Conservation (phyloP, 2,329 filamentous ascomycete genomes). For the Phoma sp. region DNA sequence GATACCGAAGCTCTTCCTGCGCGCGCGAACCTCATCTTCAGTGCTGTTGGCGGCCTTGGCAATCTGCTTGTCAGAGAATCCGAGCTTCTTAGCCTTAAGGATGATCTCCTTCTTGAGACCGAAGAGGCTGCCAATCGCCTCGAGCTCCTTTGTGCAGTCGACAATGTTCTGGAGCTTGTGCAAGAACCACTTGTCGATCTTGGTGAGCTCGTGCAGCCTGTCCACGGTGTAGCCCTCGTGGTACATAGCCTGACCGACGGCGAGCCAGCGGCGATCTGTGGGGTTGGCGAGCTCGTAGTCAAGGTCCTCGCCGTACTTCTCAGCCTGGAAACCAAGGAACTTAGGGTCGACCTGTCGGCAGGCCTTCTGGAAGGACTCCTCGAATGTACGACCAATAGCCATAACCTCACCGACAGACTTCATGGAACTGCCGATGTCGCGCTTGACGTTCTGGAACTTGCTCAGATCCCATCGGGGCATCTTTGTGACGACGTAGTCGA, state of each 20-base stretch:
- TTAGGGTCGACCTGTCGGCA: slow-evolving; percentile 94
- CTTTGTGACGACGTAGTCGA: slow-evolving; percentile 98
- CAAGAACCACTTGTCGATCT: slow-evolving; percentile 99
- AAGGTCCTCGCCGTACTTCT: slow-evolving; percentile 84
- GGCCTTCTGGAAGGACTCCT: slow-evolving; percentile 99
- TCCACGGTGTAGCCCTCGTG: slow-evolving; percentile 96
- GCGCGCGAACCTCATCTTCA: slow-evolving; percentile 87
- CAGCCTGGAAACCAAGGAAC: slow-evolving; percentile 92
- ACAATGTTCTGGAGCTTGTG: slow-evolving; percentile 98
- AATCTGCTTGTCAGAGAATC: slow-evolving; percentile 97
- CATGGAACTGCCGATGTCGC: slow-evolving; percentile 97
- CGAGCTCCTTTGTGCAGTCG: slow-evolving; percentile 83
- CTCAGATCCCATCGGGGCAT: slow-evolving; percentile 97
- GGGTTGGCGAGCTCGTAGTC: slow-evolving; percentile 91
- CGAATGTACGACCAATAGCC: slow-evolving; percentile 97
- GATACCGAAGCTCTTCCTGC: slow-evolving; percentile 84
- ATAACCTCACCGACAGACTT: slow-evolving; percentile 99
- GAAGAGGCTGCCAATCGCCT: slow-evolving; percentile 81
- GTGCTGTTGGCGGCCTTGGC: slow-evolving; percentile 81
- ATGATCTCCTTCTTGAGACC: slow-evolving; percentile 88
- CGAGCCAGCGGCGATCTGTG: slow-evolving; percentile 95
- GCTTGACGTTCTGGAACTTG: slow-evolving; percentile 99
- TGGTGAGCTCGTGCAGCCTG: slow-evolving; percentile 87
- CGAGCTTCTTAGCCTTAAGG: slow-evolving; percentile 92
- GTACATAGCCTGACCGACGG: slow-evolving; percentile 96